These are phyloP conservation scores for Lycium ferocissimum DNA, from an alignment of 257 asterid genomes.

Conservation along the genomic window DNA sequence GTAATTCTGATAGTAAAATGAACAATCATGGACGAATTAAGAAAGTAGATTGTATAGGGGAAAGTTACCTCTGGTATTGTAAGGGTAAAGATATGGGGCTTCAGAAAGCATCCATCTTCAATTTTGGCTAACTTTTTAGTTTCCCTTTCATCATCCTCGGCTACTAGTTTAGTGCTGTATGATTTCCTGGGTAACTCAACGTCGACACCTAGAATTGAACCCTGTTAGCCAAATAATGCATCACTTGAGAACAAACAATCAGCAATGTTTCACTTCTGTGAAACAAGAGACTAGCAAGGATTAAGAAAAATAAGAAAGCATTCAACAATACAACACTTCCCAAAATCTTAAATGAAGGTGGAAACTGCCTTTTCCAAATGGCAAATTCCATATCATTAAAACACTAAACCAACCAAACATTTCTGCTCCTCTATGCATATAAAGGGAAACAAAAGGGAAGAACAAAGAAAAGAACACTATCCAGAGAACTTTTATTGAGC, in stretches of 20 bases:
- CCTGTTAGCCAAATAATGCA: conserved; percentile 99
- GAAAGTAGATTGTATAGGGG: background rate
- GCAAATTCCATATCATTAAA: background rate
- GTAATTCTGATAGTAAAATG: background rate
- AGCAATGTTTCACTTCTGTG: conserved; percentile 40
- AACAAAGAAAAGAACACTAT: background rate
- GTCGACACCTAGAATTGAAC: conserved; percentile 99
- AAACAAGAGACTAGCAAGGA: conserved; percentile 31
- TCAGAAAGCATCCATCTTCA: conserved; percentile 74
- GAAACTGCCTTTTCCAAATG: background rate
- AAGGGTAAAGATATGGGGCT: conserved; percentile 68
- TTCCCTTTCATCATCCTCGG: conserved; percentile 46
- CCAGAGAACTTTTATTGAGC: background rate
- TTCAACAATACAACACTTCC: background rate
- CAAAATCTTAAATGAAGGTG: background rate
- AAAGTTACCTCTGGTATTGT: conserved; percentile 72
- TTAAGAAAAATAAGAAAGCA: background rate
- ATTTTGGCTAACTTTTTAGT: conserved; percentile 45
- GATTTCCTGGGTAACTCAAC: conserved; percentile 76
- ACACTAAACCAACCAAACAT: background rate
- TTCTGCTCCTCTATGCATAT: conserved; percentile 11
- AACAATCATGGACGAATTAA: background rate
- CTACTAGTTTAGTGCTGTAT: conserved; percentile 58
- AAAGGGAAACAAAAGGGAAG: background rate
- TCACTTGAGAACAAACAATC: conserved; percentile 60